A percentile compares a stretch with the other conserved stretches of the same genome.
These are phyloP conservation scores for Trametes versicolor DNA, from an alignment of 1,284 basidiomycete species.

Conservation along the genomic window DNA sequence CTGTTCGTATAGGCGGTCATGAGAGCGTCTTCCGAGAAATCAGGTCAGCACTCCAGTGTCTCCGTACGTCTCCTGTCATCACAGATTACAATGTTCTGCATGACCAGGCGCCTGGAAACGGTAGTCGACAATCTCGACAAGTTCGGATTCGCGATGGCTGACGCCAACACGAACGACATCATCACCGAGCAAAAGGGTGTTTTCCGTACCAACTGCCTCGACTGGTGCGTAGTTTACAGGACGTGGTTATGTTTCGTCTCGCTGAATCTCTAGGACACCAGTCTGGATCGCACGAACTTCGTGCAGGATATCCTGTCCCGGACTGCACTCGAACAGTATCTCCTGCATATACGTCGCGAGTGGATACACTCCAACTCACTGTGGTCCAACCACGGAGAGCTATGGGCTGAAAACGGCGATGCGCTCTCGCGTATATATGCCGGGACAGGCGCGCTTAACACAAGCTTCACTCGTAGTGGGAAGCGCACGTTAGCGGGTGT, in stretches of 20 bases:
- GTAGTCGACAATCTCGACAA: constrained; percentile 76
- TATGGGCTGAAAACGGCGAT: constrained; percentile 98
- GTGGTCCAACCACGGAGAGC: constrained; percentile 89
- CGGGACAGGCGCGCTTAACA: constrained; percentile 96
- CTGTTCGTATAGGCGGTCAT: constrained; percentile 86
- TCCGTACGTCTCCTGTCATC: constrained; percentile 2
- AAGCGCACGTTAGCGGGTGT: constrained; percentile 93
- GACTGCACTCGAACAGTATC: constrained; percentile 78
- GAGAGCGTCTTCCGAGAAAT: constrained; percentile 87
- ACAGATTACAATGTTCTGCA: not conserved
- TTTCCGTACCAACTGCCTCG: constrained; percentile 95
- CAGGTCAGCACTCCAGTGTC: constrained; percentile 51
- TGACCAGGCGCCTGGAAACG: constrained; percentile 62
- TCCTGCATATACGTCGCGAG: constrained; percentile 74
- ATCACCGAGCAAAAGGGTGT: constrained; percentile 89
- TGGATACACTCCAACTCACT: constrained; percentile 78
- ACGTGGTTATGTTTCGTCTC: no score
- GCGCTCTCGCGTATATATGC: constrained; percentile 93
- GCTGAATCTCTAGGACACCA: constrained; percentile 43
- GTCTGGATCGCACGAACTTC: constrained; percentile 98
- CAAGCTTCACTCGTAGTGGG: constrained; percentile 93
- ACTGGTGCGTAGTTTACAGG: constrained; percentile 73
- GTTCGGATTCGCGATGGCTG: constrained; percentile 89
- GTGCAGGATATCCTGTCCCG: constrained; percentile 93
- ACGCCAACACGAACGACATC: constrained; percentile 69